These are phyloP conservation scores for Raphanus raphanistrum DNA, from an alignment of 345 rosid genomes.

Conservation along the genomic window DNA sequence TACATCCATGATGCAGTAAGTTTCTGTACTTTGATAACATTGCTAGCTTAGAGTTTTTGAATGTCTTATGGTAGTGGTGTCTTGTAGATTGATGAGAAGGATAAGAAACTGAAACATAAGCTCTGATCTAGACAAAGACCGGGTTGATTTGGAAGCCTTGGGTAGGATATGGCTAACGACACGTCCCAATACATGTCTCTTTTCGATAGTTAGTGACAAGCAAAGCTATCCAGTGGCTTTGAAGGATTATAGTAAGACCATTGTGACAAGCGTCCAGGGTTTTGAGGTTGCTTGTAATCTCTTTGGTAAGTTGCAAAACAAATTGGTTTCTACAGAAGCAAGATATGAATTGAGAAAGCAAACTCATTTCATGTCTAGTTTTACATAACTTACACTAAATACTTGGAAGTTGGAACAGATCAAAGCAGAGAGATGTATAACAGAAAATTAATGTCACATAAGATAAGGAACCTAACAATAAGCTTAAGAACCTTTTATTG, in stretches of 20 bases:
- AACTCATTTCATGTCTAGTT: neutral
- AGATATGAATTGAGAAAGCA: neutral
- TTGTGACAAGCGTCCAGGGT: neutral
- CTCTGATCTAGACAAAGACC: conserved; percentile 65
- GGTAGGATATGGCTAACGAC: conserved; percentile 69
- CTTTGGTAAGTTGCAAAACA: neutral
- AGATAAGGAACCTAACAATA: conserved; percentile 4
- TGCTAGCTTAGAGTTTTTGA: too few relatives aligned
- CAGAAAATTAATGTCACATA: neutral
- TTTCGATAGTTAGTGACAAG: conserved; percentile 20
- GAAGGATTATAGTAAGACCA: neutral
- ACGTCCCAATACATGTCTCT: conserved; percentile 55
- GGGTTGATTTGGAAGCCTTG: conserved; percentile 61
- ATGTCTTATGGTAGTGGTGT: too few relatives aligned
- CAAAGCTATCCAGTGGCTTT: conserved; percentile 4
- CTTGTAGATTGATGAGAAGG: conserved; percentile 59
- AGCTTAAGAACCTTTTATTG: conserved; percentile 52
- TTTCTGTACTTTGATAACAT: too few relatives aligned
- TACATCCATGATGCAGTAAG: too few relatives aligned
- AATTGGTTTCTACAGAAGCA: neutral
- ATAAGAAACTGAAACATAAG: conserved; percentile 49
- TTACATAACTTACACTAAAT: conserved; percentile 28
- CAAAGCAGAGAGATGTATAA: conserved; percentile 17
- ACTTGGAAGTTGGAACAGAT: conserved; percentile 14
- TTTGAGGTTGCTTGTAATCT: conserved; percentile 1